These are phyloP conservation scores for Ogataea henricii DNA, from an alignment of 805 yeast species.

Conservation along the genomic window DNA sequence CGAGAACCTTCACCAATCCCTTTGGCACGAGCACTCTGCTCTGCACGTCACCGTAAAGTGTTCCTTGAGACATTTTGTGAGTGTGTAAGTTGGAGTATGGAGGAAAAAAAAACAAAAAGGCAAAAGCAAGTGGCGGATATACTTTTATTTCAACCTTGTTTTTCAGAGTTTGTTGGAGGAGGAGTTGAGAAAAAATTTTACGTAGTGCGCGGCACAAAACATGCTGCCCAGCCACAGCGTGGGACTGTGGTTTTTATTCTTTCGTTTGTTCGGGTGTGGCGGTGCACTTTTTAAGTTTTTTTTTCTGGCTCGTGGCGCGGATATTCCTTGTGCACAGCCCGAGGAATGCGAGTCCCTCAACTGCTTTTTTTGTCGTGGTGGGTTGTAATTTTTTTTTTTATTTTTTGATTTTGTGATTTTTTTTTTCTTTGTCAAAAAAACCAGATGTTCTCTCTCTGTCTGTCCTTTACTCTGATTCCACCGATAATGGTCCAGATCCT, in stretches of 20 bases:
- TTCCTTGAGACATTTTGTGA: slow-evolving; percentile 37
- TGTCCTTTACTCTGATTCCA: too few species aligned
- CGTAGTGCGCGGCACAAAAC: slow-evolving; percentile 1
- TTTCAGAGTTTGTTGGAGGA: neutral
- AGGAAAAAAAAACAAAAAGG: neutral
- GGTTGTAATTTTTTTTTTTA: too few species aligned
- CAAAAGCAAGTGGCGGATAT: neutral
- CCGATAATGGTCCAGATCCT: neutral
- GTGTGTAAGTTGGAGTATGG: slow-evolving; percentile 2
- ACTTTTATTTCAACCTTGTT: neutral
- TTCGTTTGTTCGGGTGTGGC: neutral
- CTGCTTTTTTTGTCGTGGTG: neutral
- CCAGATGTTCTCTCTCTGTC: too few species aligned
- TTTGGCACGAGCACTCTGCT: slow-evolving; percentile 36
- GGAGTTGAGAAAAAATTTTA: neutral
- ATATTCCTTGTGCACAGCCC: neutral
- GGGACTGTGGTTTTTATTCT: slow-evolving; percentile 1
- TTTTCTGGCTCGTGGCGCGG: neutral
- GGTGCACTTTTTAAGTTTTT: too few species aligned
- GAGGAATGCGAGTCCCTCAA: neutral
- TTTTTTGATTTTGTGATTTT: neutral
- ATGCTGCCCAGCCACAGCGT: neutral
- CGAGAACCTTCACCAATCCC: slow-evolving; percentile 55
- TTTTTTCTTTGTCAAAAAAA: too few species aligned
- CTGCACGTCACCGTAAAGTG: slow-evolving; percentile 35